Evolutionary conservation across 495 filamentous ascomycete genomes (phyloP).

Genomic region (Aspergillus wentii): DNA sequence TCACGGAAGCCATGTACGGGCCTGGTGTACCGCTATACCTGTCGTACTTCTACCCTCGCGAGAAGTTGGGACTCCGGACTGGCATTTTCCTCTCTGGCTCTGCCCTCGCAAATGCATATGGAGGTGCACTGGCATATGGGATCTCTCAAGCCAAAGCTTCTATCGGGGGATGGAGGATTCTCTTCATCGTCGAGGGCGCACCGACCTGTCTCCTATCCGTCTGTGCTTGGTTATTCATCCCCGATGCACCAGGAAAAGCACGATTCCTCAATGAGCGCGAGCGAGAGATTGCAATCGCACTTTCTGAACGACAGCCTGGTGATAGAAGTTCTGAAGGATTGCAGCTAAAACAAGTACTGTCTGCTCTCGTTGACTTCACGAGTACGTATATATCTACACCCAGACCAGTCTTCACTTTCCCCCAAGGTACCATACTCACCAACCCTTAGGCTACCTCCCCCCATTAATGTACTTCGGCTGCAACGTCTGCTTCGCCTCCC

Average conservation of each 20-base stretch:
- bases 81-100: conserved; percentile 12
- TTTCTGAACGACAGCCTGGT: conserved; percentile 15
- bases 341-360: conserved; percentile 11
- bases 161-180: conserved; percentile 35
- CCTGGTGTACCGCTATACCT: conserved; percentile 34
- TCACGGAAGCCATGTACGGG: no score
- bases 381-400: conserved; percentile 6
- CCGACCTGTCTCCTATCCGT: conserved; percentile 5
- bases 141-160: conserved; percentile 5
- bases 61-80: conserved; percentile 8
- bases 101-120: conserved; percentile 14
- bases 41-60: conserved; percentile 14
- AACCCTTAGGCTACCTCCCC: conserved; percentile 17
- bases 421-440: no score
- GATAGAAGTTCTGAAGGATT: conserved; percentile 17
- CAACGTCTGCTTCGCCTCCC: conserved; percentile 26
- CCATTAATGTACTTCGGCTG: conserved; percentile 23
- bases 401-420: no score
- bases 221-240: conserved; percentile 11
- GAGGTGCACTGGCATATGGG: conserved; percentile 13
- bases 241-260: conserved; percentile 9
- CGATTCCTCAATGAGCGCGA: conserved; percentile 23
- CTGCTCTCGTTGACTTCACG: conserved; percentile 16
- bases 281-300: conserved; percentile 12
- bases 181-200: conserved; percentile 27